Conservation (phyloP, 169 alveolate genomes). For the Ichthyophthirius multifiliis region DNA sequence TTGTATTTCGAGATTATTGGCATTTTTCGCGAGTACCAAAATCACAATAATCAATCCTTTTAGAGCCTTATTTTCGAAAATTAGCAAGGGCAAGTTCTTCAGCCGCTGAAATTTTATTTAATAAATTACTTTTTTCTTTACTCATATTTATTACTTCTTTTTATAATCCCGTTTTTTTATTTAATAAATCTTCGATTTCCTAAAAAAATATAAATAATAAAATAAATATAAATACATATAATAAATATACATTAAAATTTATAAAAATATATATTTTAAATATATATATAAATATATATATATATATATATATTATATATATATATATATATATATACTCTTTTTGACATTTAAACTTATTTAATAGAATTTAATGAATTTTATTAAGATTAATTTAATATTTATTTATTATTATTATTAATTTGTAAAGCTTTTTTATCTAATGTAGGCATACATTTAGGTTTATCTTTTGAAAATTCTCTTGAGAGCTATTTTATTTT, state of each 20-base stretch:
- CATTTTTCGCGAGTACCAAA: slow-evolving; percentile 62
- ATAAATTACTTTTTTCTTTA: slow-evolving; percentile 25
- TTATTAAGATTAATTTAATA: neutral
- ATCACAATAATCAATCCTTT: slow-evolving; percentile 52
- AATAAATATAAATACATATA: neutral
- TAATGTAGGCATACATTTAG: slow-evolving; percentile 35
- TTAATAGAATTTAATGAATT: slow-evolving; percentile 2
- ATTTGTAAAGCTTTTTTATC: slow-evolving; percentile 8
- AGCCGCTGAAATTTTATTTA: slow-evolving; percentile 6
- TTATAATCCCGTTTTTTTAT: slow-evolving; percentile 12
- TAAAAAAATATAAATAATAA: neutral
- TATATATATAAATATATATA: neutral
- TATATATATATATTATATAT: neutral
- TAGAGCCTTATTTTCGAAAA: neutral
- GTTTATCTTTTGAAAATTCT: slow-evolving; percentile 37
- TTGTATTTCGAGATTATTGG: slow-evolving; percentile 35
- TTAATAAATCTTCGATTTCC: neutral
- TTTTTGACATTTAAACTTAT: slow-evolving; percentile 20
- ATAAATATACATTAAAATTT: no score
- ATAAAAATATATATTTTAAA: neutral
- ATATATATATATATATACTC: slow-evolving; percentile 6
- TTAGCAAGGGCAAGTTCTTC: neutral
- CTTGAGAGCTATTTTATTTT: slow-evolving; percentile 27
- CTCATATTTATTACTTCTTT: slow-evolving; percentile 26
- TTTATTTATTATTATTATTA: neutral